Base-by-base conservation (phyloP, 768 basidiomycete genomes). In the Exidia glandulosa region DNA sequence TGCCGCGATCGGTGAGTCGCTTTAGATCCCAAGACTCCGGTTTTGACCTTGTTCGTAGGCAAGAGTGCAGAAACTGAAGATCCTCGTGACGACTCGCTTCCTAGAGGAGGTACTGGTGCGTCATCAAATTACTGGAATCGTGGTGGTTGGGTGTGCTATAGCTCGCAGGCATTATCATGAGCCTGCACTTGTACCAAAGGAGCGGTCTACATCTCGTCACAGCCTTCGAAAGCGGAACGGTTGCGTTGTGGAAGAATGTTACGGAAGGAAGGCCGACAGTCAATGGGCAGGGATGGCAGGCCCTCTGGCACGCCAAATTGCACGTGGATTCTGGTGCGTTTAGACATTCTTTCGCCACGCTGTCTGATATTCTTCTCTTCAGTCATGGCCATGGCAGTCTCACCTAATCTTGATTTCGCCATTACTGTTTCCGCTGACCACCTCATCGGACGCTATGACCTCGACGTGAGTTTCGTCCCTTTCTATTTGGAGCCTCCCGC, bases 301-400 rank as follows among this genome's bases (percentile, higher is more conserved):
- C 74, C 14, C 57, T 88, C 4, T 92, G 90, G 90, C 78, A 71
- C 32, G 69, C 72, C 27, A 86, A 82, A 66, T 65, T 82, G 12
- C 90, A 93, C 67, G 80, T 78, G 19, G 89, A 92, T 69, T 81
- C 88, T 3, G 79, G 90, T 90, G 61, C 10, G 81, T 71, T 10
- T 55, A 56, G 41, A 33, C 55, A 2, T 16, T 12, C 32, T 10
- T 34, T 19, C 25, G 29, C 34, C 30, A 6, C 23, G 6, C 47
- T 56, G 27, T 31, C 32, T 60, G 4, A 59, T 7, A 37, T 61
- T 29, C 16, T 33, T 36, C 56, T 13, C 45, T 32, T 32, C 57
- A 89, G 93, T 94, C 57, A 94, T 95, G 91, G 86, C 86, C 2
- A 88, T 92, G 87, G 71, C 82, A 0, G 84, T 92, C 1, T 82